A percentile compares a stretch with the other conserved stretches of the same genome.
These are phyloP conservation scores for Lycium ferocissimum DNA, from an alignment of 257 asterid genomes.

Conservation along the genomic window DNA sequence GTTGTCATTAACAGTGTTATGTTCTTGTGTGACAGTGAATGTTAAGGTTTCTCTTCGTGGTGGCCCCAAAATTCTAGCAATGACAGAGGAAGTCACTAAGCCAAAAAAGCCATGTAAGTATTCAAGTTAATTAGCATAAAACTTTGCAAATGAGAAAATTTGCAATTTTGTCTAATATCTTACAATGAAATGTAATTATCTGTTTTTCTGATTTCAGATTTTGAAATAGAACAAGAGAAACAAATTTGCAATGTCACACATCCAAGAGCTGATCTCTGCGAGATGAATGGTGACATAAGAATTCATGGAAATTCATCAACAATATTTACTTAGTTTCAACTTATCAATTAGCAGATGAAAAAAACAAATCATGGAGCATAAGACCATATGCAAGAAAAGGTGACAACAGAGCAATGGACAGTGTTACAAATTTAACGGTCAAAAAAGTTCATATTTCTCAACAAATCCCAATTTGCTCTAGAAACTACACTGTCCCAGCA, in stretches of 20 bases:
- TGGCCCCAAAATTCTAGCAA: not conserved
- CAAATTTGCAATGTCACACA: constrained; percentile 38
- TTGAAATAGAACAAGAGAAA: not conserved
- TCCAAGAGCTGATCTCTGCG: constrained; percentile 54
- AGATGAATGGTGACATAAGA: constrained; percentile 65
- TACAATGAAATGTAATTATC: not conserved
- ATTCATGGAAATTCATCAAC: constrained; percentile 54
- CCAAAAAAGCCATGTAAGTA: constrained; percentile 12
- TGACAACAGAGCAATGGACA: constrained; percentile 44
- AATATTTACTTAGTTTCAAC: constrained; percentile 46
- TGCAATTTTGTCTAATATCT: not conserved
- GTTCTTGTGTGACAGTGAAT: not conserved
- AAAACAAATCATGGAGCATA: constrained; percentile 38
- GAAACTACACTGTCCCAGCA: constrained; percentile 46
- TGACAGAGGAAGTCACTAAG: not conserved
- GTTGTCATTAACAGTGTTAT: not conserved
- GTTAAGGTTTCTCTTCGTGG: constrained; percentile 29
- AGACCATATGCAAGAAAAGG: constrained; percentile 63
- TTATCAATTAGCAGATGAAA: not conserved
- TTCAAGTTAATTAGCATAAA: not conserved
- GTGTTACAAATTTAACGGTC: constrained; percentile 37
- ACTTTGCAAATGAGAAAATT: too few relatives aligned
- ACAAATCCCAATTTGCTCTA: constrained; percentile 48
- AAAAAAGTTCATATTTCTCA: not conserved
- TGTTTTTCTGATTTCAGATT: constrained; percentile 38